A percentile compares a stretch with the other conserved stretches of the same genome.
Conservation (phyloP, 208 protist species). For the Leptomonas seymouri region DNA sequence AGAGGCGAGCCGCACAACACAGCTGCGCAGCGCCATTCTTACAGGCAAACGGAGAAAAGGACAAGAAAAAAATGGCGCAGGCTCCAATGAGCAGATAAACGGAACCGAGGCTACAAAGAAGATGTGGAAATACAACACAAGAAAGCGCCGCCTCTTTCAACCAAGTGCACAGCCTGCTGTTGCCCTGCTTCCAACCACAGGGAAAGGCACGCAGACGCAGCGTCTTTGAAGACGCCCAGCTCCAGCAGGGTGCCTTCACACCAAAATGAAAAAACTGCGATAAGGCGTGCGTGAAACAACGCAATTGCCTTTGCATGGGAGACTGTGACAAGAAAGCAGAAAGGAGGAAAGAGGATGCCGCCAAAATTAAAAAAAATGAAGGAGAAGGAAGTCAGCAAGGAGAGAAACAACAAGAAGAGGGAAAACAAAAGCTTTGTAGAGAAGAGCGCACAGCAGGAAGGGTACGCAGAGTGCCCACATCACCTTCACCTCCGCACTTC, state of each 20-base stretch:
- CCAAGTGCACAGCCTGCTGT: no score
- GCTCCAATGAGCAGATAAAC: not conserved
- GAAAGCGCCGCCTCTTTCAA: no score
- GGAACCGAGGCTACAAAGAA: no score
- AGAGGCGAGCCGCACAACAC: slow-evolving; percentile 45
- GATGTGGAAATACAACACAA: no score
- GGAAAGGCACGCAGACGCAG: not conserved
- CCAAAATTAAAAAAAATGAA: not conserved
- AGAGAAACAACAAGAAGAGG: not conserved
- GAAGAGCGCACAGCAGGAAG: not conserved
- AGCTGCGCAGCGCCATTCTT: slow-evolving; percentile 42
- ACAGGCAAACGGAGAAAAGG: not conserved
- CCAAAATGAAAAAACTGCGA: not conserved
- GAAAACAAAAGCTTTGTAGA: not conserved
- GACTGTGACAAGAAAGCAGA: not conserved
- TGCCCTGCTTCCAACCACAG: no score
- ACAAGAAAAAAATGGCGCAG: not conserved
- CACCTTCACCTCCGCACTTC: no score
- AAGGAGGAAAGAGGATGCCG: not conserved
- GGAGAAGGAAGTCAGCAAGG: not conserved
- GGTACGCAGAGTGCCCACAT: no score
- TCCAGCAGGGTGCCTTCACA: no score
- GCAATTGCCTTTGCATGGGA: no score
- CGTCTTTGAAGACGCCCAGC: no score
- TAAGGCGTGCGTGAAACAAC: not conserved